Evolutionary conservation across 2,329 filamentous ascomycete species (phyloP), one percentile per base, ranked within the genome.

Genomic region (Cordyceps fumosorosea): DNA sequence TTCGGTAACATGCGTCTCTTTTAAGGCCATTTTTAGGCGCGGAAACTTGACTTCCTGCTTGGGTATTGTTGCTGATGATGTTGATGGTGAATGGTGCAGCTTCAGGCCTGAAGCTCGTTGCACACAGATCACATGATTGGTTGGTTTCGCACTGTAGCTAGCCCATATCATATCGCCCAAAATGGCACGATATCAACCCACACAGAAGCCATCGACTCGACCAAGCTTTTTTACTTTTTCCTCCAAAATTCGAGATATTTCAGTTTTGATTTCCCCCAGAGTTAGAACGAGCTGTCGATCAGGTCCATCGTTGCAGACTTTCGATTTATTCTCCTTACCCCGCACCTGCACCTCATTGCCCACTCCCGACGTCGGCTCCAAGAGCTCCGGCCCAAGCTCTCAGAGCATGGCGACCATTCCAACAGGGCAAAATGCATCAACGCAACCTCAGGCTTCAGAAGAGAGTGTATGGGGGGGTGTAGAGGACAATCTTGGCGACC

Each of bases 401-500:
- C 34, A 20, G 37, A 60, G 48, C 26, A 53, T 52, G 58, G 37
- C 32, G 12, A 22, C 32, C 14, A 44, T 44, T 37, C 22, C 22
- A 22, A 20, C 29, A 16, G 42, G 14, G 18, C 59, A 62, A 44
- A 26, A 51, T 56, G 52, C 44, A 37, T 16, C 22, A 7, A 16
- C 11, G 3, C 44, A 62, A 40, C 24, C 52, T 40, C 51, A 51
- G 45, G 3, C 7, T 11, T n/a, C 22, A 5, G 55, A 62, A 12
- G 58, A 62, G 22, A 20, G 45, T n/a, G 34, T 42, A 3, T 64
- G 62, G 62, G 48, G 24, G 24, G 62, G 62, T 5, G 47, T 64
- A 6, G 62, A 64, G 40, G 58, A 64, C 53, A 64, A 64, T n/a
- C 45, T 55, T 20, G 62, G 66, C 20, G 92, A 97, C 69, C 85